Conservation (phyloP, 768 basidiomycete genomes). For the Dacryopinax primogenitus region DNA sequence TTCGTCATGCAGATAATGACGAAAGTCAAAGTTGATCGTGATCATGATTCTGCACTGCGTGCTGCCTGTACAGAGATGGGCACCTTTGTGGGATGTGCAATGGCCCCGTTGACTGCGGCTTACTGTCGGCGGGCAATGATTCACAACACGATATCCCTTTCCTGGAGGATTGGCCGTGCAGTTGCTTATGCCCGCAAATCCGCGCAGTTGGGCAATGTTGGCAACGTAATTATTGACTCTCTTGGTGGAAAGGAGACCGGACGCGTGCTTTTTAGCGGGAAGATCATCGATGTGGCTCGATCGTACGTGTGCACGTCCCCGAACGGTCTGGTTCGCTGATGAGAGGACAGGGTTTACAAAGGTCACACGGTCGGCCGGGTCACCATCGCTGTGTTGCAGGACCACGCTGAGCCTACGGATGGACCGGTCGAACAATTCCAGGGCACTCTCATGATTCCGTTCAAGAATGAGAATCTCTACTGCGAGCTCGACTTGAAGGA, state of each 20-base stretch:
- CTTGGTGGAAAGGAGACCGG: constrained; percentile 10
- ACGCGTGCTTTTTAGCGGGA: constrained; percentile 22
- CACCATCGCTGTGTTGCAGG: constrained; percentile 23
- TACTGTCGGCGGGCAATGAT: constrained; percentile 16
- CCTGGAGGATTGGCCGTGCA: constrained; percentile 24
- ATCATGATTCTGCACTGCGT: constrained; percentile 17
- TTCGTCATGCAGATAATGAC: constrained; percentile 25
- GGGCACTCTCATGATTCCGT: constrained; percentile 10
- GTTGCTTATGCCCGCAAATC: constrained; percentile 10
- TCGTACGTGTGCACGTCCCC: constrained; percentile 25
- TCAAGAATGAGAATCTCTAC: constrained; percentile 13
- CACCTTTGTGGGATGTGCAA: constrained; percentile 19
- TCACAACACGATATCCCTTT: constrained; percentile 22
- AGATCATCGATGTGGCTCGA: constrained; percentile 20
- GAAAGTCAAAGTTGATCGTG: constrained; percentile 29
- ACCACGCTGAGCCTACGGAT: constrained; percentile 11
- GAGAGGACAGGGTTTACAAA: constrained; percentile 22
- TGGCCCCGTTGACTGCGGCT: constrained; percentile 18
- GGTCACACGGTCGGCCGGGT: constrained; percentile 25
- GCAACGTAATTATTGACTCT: constrained; percentile 10
- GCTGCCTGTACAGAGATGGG: constrained; percentile 23
- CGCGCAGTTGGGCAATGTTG: constrained; percentile 1
- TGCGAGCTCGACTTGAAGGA: background rate
- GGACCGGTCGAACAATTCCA: background rate
- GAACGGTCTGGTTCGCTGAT: constrained; percentile 22